phyloP scores from a whole-genome alignment of 768 basidiomycete species.

The Kwoniella bestiolae region DNA sequence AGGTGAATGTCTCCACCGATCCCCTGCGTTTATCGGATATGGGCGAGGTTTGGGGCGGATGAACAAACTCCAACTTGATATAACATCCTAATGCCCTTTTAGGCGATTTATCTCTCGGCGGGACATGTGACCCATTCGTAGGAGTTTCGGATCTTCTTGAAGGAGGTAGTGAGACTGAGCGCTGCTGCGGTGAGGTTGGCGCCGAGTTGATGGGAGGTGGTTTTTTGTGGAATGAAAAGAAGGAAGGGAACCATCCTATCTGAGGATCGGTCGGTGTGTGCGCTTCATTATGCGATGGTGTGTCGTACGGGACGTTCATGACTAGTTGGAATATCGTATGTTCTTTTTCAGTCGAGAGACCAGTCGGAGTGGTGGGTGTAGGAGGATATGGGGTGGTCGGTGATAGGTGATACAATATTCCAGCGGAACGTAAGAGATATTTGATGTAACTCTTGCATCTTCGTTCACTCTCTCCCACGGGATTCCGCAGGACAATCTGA shows the following conservation, averaged over 20 bases:
- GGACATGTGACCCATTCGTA: neutral
- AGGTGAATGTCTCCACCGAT: conserved; percentile 11
- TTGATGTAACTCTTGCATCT: conserved; percentile 50
- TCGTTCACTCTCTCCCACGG: conserved; percentile 31
- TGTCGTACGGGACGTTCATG: conserved; percentile 10
- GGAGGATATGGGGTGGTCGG: conserved; percentile 1
- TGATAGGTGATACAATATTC: conserved; percentile 51
- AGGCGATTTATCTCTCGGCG: conserved; percentile 11
- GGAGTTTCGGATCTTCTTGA: conserved; percentile 6
- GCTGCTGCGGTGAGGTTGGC: conserved; percentile 9
- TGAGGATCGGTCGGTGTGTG: neutral
- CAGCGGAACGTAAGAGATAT: conserved; percentile 51
- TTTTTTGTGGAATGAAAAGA: conserved; percentile 19
- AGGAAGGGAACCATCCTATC: conserved; percentile 25
- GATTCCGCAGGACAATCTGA: conserved; percentile 35
- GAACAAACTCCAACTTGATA: conserved; percentile 35
- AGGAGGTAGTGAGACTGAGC: conserved; percentile 15
- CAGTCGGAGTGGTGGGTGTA: conserved; percentile 5
- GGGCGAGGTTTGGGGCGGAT: conserved; percentile 2
- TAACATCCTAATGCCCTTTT: conserved; percentile 28
- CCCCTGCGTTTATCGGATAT: conserved; percentile 12
- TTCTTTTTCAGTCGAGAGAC: neutral
- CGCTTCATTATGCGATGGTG: neutral
- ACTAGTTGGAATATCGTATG: conserved; percentile 22
- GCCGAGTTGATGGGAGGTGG: conserved; percentile 7